Percentiles rank a stretch among this genome's conserved stretches.
phyloP scores from a whole-genome alignment of 768 basidiomycete genomes.

The Mycena galericulata region DNA sequence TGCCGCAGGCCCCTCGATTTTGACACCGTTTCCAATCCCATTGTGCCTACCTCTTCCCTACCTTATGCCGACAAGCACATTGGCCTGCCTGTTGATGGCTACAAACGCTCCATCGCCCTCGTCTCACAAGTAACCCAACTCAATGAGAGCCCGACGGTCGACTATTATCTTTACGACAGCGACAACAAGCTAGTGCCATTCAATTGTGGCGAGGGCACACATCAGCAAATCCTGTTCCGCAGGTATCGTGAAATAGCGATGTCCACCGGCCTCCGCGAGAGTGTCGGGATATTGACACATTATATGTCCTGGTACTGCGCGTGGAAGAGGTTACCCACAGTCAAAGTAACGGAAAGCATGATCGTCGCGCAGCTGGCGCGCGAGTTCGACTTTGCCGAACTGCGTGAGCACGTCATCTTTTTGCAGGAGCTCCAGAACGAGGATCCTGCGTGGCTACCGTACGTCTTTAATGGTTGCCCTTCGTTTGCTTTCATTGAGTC shows the following conservation, averaged over 20 bases:
- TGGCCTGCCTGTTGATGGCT: neutral
- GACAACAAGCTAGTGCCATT: neutral
- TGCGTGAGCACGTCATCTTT: neutral
- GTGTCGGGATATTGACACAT: constrained; percentile 1
- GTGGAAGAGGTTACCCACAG: neutral
- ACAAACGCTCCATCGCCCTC: neutral
- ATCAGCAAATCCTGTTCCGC: neutral
- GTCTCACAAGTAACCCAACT: neutral
- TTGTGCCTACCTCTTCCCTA: neutral
- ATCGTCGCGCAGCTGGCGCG: constrained; percentile 15
- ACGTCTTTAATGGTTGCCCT: neutral
- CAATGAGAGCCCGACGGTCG: neutral
- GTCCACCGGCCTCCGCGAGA: neutral
- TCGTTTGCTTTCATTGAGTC: too few species aligned
- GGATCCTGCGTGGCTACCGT: constrained; percentile 7
- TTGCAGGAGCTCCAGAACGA: neutral
- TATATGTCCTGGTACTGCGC: neutral
- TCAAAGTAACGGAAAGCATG: neutral
- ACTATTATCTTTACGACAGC: neutral
- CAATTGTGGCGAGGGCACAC: neutral
- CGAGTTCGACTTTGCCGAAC: constrained; percentile 1
- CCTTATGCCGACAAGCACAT: neutral
- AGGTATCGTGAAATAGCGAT: neutral
- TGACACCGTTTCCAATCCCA: neutral
- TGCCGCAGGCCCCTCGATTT: constrained; percentile 23